Conservation (phyloP, 495 filamentous ascomycete species). For the Aeminium ludgeri region DNA sequence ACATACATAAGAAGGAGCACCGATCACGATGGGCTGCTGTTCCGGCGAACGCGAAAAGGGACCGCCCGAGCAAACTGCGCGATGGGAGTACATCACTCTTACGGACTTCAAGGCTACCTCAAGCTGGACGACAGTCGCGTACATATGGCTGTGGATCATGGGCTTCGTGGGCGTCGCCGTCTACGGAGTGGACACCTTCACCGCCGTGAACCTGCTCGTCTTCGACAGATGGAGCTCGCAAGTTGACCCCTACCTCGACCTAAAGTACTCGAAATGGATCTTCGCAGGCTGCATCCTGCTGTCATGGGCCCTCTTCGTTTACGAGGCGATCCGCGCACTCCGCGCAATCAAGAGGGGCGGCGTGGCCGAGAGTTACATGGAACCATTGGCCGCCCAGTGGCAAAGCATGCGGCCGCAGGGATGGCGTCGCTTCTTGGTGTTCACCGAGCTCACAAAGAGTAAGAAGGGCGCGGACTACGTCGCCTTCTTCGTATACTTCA, state of each 20-base stretch:
- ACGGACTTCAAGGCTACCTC: slow-evolving; percentile 72
- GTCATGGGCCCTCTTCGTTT: slow-evolving; percentile 59
- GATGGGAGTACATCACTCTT: slow-evolving; percentile 90
- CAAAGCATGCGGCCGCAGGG: slow-evolving; percentile 62
- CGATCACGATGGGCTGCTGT: slow-evolving; percentile 30
- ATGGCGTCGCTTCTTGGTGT: slow-evolving; percentile 80
- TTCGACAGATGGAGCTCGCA: slow-evolving; percentile 49
- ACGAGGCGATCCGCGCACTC: slow-evolving; percentile 60
- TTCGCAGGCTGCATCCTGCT: slow-evolving; percentile 78
- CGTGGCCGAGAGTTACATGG: slow-evolving; percentile 80
- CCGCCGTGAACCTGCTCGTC: slow-evolving; percentile 72
- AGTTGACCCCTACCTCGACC: slow-evolving; percentile 50
- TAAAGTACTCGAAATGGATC: slow-evolving; percentile 67
- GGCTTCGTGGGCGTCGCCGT: slow-evolving; percentile 64
- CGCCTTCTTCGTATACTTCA: slow-evolving; percentile 85
- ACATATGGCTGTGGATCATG: slow-evolving; percentile 66
- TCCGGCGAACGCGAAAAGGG: slow-evolving; percentile 51
- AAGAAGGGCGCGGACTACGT: slow-evolving; percentile 83
- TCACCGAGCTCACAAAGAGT: slow-evolving; percentile 78
- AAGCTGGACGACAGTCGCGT: slow-evolving; percentile 61
- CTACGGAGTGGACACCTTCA: slow-evolving; percentile 82
- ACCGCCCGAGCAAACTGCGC: slow-evolving; percentile 58
- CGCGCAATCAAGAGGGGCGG: slow-evolving; percentile 66
- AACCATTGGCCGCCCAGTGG: slow-evolving; percentile 64
- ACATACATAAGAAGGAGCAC: background rate